Conservation (phyloP, 1,284 basidiomycete species). For the Pseudozyma flocculosa region DNA sequence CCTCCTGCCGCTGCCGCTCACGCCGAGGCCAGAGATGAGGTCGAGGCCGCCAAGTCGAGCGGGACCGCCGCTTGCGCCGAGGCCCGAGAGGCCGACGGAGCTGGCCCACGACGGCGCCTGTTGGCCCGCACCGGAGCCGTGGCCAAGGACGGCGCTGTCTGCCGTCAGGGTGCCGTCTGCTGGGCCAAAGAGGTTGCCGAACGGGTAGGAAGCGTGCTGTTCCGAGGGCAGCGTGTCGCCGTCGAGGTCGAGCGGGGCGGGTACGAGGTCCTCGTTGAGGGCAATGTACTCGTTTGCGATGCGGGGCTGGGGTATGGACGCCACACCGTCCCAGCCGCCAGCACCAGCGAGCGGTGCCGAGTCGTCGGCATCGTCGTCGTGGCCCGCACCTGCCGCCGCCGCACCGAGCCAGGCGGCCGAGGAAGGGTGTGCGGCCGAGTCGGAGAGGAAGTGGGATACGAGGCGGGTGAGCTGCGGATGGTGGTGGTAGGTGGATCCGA, state of each 20-base stretch:
- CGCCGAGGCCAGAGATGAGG: slow-evolving; percentile 25
- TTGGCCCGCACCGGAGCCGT: too few relatives aligned
- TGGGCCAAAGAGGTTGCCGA: slow-evolving; percentile 41
- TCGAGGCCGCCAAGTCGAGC: slow-evolving; percentile 7
- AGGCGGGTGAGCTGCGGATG: slow-evolving; percentile 31
- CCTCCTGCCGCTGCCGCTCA: slow-evolving; percentile 17
- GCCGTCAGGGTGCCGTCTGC: slow-evolving; percentile 20
- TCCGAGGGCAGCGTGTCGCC: slow-evolving; percentile 48
- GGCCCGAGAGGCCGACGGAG: background rate
- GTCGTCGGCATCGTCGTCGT: slow-evolving; percentile 15
- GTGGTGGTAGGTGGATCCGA: slow-evolving; percentile 37
- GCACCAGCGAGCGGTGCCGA: slow-evolving; percentile 9
- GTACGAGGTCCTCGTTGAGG: slow-evolving; percentile 43
- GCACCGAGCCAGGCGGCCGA: slow-evolving; percentile 17
- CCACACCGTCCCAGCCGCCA: slow-evolving; percentile 11
- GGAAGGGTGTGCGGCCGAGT: slow-evolving; percentile 1
- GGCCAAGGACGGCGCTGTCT: slow-evolving; percentile 29
- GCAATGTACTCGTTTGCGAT: slow-evolving; percentile 27
- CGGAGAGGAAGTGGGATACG: slow-evolving; percentile 26
- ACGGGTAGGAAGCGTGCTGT: slow-evolving; percentile 48
- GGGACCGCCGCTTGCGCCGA: background rate
- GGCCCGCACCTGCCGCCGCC: slow-evolving; percentile 4
- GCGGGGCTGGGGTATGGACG: slow-evolving; percentile 23
- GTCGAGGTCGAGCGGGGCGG: slow-evolving; percentile 38
- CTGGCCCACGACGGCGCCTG: background rate